A percentile compares a stretch with the other conserved stretches of the same genome.
Conservation (phyloP, 176 grass and related monocot genomes). For the Triticum monococcum region DNA sequence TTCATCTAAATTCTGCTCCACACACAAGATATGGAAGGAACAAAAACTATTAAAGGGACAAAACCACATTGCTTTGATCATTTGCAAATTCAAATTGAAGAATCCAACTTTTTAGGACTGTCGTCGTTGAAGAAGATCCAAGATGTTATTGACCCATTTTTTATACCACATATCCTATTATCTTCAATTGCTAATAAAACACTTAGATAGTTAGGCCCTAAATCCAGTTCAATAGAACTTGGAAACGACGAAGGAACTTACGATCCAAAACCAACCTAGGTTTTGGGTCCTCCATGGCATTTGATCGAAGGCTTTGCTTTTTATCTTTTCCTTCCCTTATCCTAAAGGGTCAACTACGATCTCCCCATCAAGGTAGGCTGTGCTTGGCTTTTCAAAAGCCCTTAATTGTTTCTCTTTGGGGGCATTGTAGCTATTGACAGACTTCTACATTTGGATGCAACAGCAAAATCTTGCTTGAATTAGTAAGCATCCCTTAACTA, state of each 20-base stretch:
- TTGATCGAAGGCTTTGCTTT: background rate
- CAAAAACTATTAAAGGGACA: background rate
- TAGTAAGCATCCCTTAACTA: background rate
- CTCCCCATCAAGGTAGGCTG: background rate
- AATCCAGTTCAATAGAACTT: background rate
- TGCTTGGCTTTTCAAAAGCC: background rate
- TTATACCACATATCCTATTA: background rate
- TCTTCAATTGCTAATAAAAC: background rate
- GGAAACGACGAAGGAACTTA: background rate
- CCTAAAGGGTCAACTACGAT: background rate
- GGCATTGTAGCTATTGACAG: background rate
- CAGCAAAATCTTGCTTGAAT: background rate
- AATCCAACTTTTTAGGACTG: background rate
- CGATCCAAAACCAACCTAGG: background rate
- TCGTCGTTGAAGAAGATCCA: background rate
- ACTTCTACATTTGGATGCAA: background rate
- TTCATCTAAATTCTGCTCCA: slow-evolving; percentile 8
- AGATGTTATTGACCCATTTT: background rate
- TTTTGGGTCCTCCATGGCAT: background rate
- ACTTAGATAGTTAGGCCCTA: background rate
- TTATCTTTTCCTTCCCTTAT: background rate
- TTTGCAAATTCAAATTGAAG: background rate
- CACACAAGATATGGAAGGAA: background rate
- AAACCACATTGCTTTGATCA: background rate
- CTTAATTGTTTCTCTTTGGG: background rate